Conservation (phyloP, 257 asterid genomes). For the Salvia miltiorrhiza region DNA sequence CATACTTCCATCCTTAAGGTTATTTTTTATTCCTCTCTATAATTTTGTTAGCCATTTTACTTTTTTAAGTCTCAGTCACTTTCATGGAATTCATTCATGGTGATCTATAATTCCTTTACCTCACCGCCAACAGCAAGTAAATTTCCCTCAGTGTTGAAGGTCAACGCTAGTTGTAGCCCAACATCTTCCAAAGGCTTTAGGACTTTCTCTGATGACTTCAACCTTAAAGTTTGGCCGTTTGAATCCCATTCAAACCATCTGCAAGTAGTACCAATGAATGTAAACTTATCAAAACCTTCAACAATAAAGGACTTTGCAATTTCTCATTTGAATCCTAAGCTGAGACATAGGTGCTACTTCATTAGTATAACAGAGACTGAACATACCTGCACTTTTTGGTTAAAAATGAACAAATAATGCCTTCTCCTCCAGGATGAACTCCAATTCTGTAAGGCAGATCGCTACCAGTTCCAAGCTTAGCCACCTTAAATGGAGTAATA, state of each 20-base stretch:
- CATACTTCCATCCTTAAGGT: not conserved
- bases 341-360: not conserved
- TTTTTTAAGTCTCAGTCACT: not conserved
- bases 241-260: constrained; percentile 85
- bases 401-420: constrained; percentile 76
- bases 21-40: not conserved
- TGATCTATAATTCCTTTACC: constrained; percentile 46
- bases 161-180: constrained; percentile 79
- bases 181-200: constrained; percentile 70
- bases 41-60: not conserved
- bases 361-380: constrained; percentile 6
- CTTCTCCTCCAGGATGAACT: constrained; percentile 90
- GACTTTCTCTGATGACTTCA: constrained; percentile 61
- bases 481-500: constrained; percentile 49
- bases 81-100: not conserved
- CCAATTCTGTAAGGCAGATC: constrained; percentile 90
- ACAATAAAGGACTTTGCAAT: not conserved
- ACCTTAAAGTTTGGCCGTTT: constrained; percentile 40
- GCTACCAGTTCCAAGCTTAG: constrained; percentile 64
- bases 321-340: not conserved
- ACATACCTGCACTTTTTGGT: constrained; percentile 75
- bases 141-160: constrained; percentile 70
- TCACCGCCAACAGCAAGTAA: constrained; percentile 91
- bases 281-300: constrained; percentile 15
- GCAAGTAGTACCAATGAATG: constrained; percentile 19